These are phyloP conservation scores for Bretziella fagacearum DNA, from an alignment of 2,329 filamentous ascomycete species.

Conservation along the genomic window DNA sequence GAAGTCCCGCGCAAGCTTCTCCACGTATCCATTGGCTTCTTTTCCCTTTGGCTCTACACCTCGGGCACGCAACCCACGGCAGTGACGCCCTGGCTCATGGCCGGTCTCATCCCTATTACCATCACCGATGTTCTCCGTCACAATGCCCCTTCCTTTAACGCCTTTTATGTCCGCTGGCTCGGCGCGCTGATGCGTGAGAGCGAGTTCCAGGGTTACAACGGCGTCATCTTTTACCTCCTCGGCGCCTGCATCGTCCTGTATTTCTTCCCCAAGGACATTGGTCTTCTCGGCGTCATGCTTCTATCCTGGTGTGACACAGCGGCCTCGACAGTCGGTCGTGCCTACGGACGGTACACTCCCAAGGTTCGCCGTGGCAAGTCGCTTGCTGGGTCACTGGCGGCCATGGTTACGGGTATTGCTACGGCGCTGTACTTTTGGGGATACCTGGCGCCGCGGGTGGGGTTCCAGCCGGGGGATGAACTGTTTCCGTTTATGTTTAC, in stretches of 20 bases:
- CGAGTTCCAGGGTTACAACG: slow-evolving; percentile 87
- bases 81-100: slow-evolving; percentile 73
- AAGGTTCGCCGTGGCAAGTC: slow-evolving; percentile 77
- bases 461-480: slow-evolving; percentile 52
- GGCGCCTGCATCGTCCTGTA: slow-evolving; percentile 74
- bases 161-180: slow-evolving; percentile 65
- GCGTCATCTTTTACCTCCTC: slow-evolving; percentile 89
- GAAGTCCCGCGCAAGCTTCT: slow-evolving; percentile 88
- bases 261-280: slow-evolving; percentile 86
- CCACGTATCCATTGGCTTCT: slow-evolving; percentile 92
- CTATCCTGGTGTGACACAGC: slow-evolving; percentile 97
- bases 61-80: slow-evolving; percentile 57
- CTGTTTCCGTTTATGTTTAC: slow-evolving; percentile 63
- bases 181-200: slow-evolving; percentile 94
- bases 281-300: slow-evolving; percentile 72
- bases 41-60: slow-evolving; percentile 73
- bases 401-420: slow-evolving; percentile 63
- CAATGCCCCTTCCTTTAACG: slow-evolving; percentile 64
- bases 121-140: slow-evolving; percentile 70
- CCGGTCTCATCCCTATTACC: slow-evolving; percentile 67
- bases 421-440: slow-evolving; percentile 84
- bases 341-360: slow-evolving; percentile 80
- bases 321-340: slow-evolving; percentile 79
- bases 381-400: slow-evolving; percentile 71
- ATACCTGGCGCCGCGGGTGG: slow-evolving; percentile 53